Evolutionary conservation across 306 rosid genomes (phyloP).

Genomic region (Crataegus laevigata): DNA sequence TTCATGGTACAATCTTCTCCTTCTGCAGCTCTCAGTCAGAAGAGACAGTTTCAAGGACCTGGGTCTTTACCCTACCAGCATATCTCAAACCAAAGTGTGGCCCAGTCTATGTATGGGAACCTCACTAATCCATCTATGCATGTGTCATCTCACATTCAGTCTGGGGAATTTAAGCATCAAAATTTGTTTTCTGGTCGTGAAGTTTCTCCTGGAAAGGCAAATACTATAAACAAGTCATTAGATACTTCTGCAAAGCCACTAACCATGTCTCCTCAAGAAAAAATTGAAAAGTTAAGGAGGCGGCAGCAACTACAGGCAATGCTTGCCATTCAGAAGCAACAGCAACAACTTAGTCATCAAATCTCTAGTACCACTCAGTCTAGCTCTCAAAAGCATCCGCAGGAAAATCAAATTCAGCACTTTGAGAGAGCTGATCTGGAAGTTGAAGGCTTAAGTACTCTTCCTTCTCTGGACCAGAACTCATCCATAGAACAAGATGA

Average conservation of each 20-base stretch:
- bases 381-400: constrained; percentile 29
- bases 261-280: constrained; percentile 91
- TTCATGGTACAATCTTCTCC: constrained; percentile 44
- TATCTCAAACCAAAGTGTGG: constrained; percentile 39
- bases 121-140: constrained; percentile 44
- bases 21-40: constrained; percentile 40
- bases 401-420: constrained; percentile 43
- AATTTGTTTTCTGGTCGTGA: constrained; percentile 35
- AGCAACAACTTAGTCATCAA: constrained; percentile 60
- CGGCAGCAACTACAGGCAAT: constrained; percentile 93
- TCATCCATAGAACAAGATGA: constrained; percentile 62
- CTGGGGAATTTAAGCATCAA: constrained; percentile 44
- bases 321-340: constrained; percentile 90
- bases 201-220: constrained; percentile 30
- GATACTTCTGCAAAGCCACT: constrained; percentile 38
- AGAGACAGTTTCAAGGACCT: constrained; percentile 46
- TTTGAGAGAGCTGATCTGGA: constrained; percentile 43
- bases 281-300: constrained; percentile 86
- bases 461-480: constrained; percentile 40
- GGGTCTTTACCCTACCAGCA: constrained; percentile 45
- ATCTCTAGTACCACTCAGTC: constrained; percentile 34
- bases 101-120: constrained; percentile 40
- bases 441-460: constrained; percentile 41
- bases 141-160: constrained; percentile 47
- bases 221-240: constrained; percentile 31